Conservation (phyloP, 2,329 filamentous ascomycete species). For the Cytospora piceicola region DNA sequence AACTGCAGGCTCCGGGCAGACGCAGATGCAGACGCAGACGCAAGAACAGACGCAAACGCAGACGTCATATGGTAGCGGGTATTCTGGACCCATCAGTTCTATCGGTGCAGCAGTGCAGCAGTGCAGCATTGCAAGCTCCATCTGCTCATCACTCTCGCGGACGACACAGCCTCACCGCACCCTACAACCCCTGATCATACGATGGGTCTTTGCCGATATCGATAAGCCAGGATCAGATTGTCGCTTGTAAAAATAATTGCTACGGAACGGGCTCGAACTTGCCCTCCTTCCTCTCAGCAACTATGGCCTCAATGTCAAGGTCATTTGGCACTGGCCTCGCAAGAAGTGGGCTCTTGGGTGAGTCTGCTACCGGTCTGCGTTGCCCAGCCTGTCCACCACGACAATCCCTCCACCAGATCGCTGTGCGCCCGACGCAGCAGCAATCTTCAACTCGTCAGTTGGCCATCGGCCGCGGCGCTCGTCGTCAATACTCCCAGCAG, state of each 20-base stretch:
- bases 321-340: constrained; percentile 29
- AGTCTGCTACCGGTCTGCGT: constrained; percentile 24
- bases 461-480: constrained; percentile 31
- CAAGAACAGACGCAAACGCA: background rate
- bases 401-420: constrained; percentile 21
- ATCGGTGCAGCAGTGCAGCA: too few species aligned
- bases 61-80: background rate
- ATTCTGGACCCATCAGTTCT: too few species aligned
- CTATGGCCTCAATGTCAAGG: constrained; percentile 31
- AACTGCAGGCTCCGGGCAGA: too few species aligned
- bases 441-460: constrained; percentile 34
- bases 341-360: constrained; percentile 27
- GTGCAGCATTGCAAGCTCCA: background rate
- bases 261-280: background rate
- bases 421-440: constrained; percentile 18
- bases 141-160: background rate
- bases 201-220: constrained; percentile 29
- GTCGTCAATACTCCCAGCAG: constrained; percentile 46
- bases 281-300: constrained; percentile 13
- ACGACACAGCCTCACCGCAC: constrained; percentile 22
- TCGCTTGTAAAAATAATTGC: constrained; percentile 16
- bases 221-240: constrained; percentile 28
- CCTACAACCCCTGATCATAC: constrained; percentile 20
- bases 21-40: background rate
- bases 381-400: constrained; percentile 29